A percentile compares a stretch with the other conserved stretches of the same genome.
These are phyloP conservation scores for Dipodascopsis uninucleata DNA, from an alignment of 805 yeast species.

Conservation along the genomic window DNA sequence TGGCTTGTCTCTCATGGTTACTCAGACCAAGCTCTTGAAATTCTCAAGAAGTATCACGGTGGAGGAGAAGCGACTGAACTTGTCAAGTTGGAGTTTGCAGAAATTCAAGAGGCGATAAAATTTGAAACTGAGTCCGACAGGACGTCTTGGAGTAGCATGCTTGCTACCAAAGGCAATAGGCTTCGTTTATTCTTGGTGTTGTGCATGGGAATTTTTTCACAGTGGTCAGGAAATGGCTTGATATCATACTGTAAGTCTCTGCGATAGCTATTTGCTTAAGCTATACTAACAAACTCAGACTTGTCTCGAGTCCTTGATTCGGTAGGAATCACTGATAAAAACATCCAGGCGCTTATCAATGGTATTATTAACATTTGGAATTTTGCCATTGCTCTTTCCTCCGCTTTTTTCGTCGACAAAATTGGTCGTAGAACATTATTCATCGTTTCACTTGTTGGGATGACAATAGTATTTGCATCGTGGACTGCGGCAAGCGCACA, in stretches of 20 bases:
- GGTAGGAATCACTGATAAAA: conserved; percentile 48
- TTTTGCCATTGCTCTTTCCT: conserved; percentile 38
- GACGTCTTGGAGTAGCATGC: conserved; percentile 35
- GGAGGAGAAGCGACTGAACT: conserved; percentile 32
- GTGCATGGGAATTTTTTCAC: conserved; percentile 41
- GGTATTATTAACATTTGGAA: conserved; percentile 50
- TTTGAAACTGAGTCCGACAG: background rate
- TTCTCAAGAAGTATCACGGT: conserved; percentile 43
- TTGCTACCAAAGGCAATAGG: conserved; percentile 41
- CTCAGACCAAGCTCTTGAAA: conserved; percentile 42
- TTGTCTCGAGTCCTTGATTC: conserved; percentile 48
- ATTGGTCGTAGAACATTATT: conserved; percentile 19
- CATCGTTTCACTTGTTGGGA: conserved; percentile 36
- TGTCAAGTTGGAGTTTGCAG: background rate
- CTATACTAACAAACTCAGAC: conserved; percentile 27
- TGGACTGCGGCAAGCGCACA: conserved; percentile 12
- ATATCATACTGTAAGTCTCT: conserved; percentile 41
- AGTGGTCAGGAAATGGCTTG: conserved; percentile 49
- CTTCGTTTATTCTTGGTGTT: conserved; percentile 41
- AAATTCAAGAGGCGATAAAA: conserved; percentile 28
- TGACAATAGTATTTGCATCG: conserved; percentile 36
- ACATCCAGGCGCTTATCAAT: conserved; percentile 47
- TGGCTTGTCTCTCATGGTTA: conserved; percentile 42
- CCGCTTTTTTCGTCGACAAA: conserved; percentile 34
- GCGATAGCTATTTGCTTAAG: background rate